Conservation (phyloP, 108 stramenopile genomes). For the Thalassiosira profunda region DNA sequence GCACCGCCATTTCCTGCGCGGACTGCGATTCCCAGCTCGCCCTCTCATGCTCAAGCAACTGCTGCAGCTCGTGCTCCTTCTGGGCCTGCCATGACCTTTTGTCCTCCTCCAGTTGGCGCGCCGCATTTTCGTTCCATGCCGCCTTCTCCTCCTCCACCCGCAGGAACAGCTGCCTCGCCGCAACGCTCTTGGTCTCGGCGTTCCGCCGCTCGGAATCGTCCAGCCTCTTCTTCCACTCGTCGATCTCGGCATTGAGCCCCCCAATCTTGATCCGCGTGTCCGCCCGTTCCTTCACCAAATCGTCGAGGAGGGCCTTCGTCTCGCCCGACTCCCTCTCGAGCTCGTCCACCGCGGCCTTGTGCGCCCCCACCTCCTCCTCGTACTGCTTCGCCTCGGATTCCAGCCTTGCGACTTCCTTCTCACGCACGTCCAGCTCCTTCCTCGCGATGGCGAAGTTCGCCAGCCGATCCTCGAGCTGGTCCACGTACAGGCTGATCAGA, state of each 20-base stretch:
- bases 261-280: constrained; percentile 59
- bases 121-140: constrained; percentile 7
- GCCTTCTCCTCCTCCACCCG: constrained; percentile 38
- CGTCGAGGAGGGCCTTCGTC: constrained; percentile 66
- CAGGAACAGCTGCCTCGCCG: constrained; percentile 37
- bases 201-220: constrained; percentile 35
- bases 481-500: constrained; percentile 74
- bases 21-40: constrained; percentile 16
- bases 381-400: constrained; percentile 42
- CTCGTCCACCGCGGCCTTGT: constrained; percentile 43
- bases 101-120: constrained; percentile 23
- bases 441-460: constrained; percentile 78
- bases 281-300: constrained; percentile 61
- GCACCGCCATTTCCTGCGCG: constrained; percentile 15
- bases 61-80: constrained; percentile 19
- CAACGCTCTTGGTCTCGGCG: constrained; percentile 43
- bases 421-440: constrained; percentile 73
- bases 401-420: constrained; percentile 63
- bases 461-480: constrained; percentile 76
- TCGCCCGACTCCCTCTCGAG: constrained; percentile 59
- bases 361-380: constrained; percentile 36
- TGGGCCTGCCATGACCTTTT: constrained; percentile 8
- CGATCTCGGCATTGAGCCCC: constrained; percentile 44
- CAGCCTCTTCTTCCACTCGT: constrained; percentile 40
- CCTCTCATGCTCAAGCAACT: constrained; percentile 16